phyloP scores from a whole-genome alignment of 176 grass and related monocot genomes.

The Avena sativa region DNA sequence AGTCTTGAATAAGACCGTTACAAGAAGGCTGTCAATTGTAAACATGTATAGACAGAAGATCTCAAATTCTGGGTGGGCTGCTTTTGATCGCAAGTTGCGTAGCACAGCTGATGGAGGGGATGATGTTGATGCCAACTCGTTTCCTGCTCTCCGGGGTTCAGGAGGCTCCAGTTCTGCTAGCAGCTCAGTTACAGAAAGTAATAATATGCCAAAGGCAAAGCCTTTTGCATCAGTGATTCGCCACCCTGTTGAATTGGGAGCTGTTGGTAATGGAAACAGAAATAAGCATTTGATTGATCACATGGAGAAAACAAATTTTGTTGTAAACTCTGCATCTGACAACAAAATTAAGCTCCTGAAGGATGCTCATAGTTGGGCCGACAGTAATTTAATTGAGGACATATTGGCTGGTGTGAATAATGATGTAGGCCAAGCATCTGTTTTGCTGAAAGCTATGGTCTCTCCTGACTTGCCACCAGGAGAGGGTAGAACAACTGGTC shows the following conservation, averaged over 20 bases:
- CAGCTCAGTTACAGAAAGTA: slow-evolving; percentile 41
- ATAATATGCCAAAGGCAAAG: slow-evolving; percentile 43
- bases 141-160: slow-evolving; percentile 58
- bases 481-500: slow-evolving; percentile 36
- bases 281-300: slow-evolving; percentile 9
- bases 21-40: slow-evolving; percentile 27
- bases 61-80: slow-evolving; percentile 81
- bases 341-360: slow-evolving; percentile 63
- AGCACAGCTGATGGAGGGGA: slow-evolving; percentile 30
- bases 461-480: slow-evolving; percentile 43
- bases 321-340: slow-evolving; percentile 28
- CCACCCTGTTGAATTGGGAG: slow-evolving; percentile 39
- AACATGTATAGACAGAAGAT: slow-evolving; percentile 60
- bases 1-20: slow-evolving; percentile 24
- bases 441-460: slow-evolving; percentile 72
- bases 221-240: slow-evolving; percentile 69
- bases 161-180: slow-evolving; percentile 36
- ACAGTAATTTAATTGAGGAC: slow-evolving; percentile 75
- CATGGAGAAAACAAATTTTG: slow-evolving; percentile 20
- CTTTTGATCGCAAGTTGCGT: slow-evolving; percentile 71
- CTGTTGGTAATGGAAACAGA: neutral
- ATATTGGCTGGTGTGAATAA: slow-evolving; percentile 72
- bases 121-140: slow-evolving; percentile 49
- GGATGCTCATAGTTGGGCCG: slow-evolving; percentile 72
- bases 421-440: slow-evolving; percentile 73